Evolutionary conservation across 148 eudicot species (phyloP), one percentile per base, ranked within the genome.

Genomic region (Diospyros lotus): DNA sequence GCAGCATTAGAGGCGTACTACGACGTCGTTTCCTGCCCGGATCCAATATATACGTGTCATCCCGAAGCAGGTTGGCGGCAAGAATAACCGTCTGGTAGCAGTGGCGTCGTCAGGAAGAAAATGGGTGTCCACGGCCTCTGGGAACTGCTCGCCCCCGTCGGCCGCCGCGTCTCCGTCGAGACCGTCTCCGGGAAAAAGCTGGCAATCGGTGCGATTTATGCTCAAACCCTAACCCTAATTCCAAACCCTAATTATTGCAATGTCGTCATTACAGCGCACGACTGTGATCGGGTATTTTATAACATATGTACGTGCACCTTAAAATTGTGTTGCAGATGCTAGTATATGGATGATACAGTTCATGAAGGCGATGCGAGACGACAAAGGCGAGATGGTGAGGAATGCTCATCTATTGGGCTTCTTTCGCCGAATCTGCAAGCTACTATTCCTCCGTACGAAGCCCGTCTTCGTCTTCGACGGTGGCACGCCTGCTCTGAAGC

Each of bases 91-190:
- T 28, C 73, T 15, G 39, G n/a, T 9, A 17, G 41, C 7, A 9
- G 45, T 53, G 62, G 4, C 64, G 54, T 4, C 39, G 6, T 14
- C 18, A 28, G 43, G 14, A 43, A 45, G 55, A 71, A 18, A 86
- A 77, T 95, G 98, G 98, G 98, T 50, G 98, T 95, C 44, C 98
- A 95, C 77, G 88, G 89, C 45, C 85, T 95, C 1, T 95, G 98
- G 98, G 97, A 95, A 48, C 96, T 95, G 51, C 84, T 95, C 6
- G 80, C 98, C 43, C 97, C 98, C 76, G 98, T 95, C 66, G 98
- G 98, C 74, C 96, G 97, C 69, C 97, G 98, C n/a, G 97, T 95
- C 78, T 90, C 96, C 80, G 97, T 95, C 83, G 98, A 95, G 83
- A 92, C 98, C 42, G 90, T 95, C 64, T 80, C 98, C 86, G 97